Evolutionary conservation across 192 early-diverging fungal species (phyloP).

Genomic region (Mortierella claussenii): DNA sequence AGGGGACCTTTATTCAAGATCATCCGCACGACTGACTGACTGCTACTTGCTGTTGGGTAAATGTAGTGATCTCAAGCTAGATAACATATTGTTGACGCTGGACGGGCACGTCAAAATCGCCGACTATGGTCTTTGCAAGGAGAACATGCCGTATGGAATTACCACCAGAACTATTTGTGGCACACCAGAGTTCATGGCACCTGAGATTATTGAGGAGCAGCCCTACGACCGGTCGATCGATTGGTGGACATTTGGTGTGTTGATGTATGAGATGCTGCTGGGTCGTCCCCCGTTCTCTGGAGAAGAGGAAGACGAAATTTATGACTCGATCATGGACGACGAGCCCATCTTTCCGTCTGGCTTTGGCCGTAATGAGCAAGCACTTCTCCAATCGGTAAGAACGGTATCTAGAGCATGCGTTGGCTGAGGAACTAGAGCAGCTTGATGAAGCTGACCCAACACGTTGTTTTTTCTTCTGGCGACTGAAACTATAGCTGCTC

Average conservation of each 20-base stretch:
- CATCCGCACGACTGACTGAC: neutral
- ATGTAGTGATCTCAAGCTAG: constrained; percentile 80
- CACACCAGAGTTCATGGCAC: constrained; percentile 92
- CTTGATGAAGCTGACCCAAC: no score
- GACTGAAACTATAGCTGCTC: constrained; percentile 39
- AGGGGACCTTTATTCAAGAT: neutral
- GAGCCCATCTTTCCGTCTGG: constrained; percentile 79
- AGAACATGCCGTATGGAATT: constrained; percentile 72
- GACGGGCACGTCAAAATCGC: constrained; percentile 88
- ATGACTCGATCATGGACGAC: constrained; percentile 83
- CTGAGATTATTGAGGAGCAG: constrained; percentile 82
- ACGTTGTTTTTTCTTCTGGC: neutral
- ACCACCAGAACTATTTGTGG: constrained; percentile 86
- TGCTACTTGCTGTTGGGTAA: constrained; percentile 22
- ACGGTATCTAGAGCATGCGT: no score
- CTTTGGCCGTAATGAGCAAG: constrained; percentile 73
- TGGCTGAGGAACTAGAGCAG: no score
- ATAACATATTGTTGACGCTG: constrained; percentile 80
- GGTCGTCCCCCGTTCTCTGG: constrained; percentile 83
- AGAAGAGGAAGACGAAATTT: constrained; percentile 88
- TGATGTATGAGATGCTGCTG: constrained; percentile 75
- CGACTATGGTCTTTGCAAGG: constrained; percentile 91
- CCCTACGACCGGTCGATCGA: constrained; percentile 84
- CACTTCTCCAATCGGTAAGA: constrained; percentile 69
- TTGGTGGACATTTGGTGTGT: constrained; percentile 82